A percentile compares a stretch with the other conserved stretches of the same genome.
Conservation (phyloP, 2,329 filamentous ascomycete species). For the Curvularia eragrostidis region DNA sequence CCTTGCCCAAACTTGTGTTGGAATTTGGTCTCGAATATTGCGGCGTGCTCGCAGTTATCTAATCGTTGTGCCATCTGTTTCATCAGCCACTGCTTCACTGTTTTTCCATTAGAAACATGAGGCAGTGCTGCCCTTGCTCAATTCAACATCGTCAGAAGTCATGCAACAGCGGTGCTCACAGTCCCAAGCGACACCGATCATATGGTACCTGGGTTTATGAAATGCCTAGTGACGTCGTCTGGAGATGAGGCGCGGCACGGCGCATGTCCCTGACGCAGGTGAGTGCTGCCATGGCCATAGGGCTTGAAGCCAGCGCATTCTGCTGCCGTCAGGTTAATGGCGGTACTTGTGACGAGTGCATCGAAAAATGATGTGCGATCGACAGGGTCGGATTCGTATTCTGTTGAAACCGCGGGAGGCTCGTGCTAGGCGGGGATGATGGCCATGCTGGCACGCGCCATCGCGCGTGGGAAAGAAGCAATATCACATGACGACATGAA, state of each 20-base stretch:
- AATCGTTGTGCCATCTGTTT: too few species aligned
- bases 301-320: not conserved
- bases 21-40: too few species aligned
- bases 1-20: too few species aligned
- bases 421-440: constrained; percentile 11
- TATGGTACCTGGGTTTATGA: constrained; percentile 2
- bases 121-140: too few species aligned
- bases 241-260: not conserved
- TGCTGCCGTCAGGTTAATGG: constrained; percentile 1
- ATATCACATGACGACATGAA: constrained; percentile 12
- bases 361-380: constrained; percentile 41
- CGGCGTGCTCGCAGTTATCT: too few species aligned
- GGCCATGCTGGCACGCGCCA: constrained; percentile 10
- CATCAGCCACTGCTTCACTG: too few species aligned
- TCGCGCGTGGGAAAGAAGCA: constrained; percentile 11
- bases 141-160: too few species aligned
- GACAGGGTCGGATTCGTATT: constrained; percentile 3
- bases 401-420: constrained; percentile 16
- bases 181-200: too few species aligned
- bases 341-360: constrained; percentile 48
- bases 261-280: not conserved
- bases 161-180: too few species aligned
- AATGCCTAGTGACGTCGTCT: not conserved
- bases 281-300: not conserved
- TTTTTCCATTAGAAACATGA: too few species aligned